These are phyloP conservation scores for Jatropha podagrica DNA, from an alignment of 441 rosid species.

Conservation along the genomic window DNA sequence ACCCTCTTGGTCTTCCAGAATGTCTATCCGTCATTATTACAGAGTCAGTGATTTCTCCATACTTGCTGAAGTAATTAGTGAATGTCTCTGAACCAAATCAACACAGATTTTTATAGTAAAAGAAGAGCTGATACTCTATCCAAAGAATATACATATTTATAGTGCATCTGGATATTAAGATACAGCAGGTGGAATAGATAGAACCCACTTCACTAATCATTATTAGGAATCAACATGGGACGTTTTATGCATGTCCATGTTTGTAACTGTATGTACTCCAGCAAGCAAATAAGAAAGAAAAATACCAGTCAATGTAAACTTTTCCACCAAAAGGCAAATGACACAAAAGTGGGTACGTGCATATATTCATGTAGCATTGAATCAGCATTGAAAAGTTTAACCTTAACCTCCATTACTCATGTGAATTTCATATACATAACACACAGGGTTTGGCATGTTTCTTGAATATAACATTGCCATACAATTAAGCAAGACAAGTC, in stretches of 20 bases:
- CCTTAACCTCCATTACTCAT: background rate
- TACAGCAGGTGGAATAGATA: background rate
- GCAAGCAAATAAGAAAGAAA: background rate
- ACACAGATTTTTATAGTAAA: background rate
- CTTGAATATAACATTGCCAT: background rate
- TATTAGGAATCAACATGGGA: background rate
- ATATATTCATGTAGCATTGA: background rate
- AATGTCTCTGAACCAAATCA: constrained; percentile 51
- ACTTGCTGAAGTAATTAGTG: constrained; percentile 73
- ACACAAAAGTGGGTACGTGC: background rate
- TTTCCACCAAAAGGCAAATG: background rate
- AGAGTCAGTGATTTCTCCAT: constrained; percentile 82
- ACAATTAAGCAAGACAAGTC: background rate
- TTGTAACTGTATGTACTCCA: background rate
- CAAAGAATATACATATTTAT: no score
- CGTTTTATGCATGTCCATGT: background rate
- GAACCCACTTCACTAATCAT: background rate
- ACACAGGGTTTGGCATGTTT: background rate
- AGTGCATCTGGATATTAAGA: no score
- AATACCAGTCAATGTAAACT: background rate
- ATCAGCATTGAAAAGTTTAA: background rate
- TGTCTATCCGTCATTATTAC: constrained; percentile 87
- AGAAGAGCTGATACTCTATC: background rate
- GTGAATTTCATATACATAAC: background rate
- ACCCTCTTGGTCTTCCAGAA: constrained; percentile 89